phyloP scores from a whole-genome alignment of 164 flowering plant genomes.

The Magnolia changhungtana region DNA sequence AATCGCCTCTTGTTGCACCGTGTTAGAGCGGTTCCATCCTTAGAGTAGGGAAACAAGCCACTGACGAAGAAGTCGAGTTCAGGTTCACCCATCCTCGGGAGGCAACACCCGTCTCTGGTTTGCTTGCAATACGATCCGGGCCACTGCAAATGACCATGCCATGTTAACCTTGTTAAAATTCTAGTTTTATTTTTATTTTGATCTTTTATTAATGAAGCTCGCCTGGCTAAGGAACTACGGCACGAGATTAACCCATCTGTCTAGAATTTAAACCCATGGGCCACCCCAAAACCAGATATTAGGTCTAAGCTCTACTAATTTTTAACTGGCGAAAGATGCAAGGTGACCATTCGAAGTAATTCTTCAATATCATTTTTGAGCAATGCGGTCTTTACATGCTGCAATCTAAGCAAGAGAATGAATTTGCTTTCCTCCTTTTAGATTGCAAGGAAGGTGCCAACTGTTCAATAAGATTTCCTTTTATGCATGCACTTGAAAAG shows the following conservation, averaged over 20 bases:
- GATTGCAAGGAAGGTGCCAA: neutral
- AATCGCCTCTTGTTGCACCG: conserved; percentile 7
- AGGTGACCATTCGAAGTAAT: too few relatives aligned
- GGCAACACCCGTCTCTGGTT: conserved; percentile 11
- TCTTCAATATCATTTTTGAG: neutral
- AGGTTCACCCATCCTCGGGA: conserved; percentile 10
- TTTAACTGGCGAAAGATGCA: too few relatives aligned
- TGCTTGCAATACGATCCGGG: conserved; percentile 15
- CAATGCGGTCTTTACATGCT: neutral
- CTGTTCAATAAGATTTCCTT: too few relatives aligned
- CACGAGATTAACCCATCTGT: neutral
- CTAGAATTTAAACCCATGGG: neutral
- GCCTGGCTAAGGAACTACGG: too few relatives aligned
- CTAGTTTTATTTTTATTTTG: neutral
- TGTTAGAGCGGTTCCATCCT: neutral
- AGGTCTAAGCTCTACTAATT: too few relatives aligned
- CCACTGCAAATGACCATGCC: conserved; percentile 9
- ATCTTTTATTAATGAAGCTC: neutral
- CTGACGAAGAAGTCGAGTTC: conserved; percentile 9
- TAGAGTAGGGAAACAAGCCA: conserved; percentile 6
- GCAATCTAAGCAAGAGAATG: neutral
- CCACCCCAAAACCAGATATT: neutral
- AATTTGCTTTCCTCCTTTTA: neutral
- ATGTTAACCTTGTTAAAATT: neutral
- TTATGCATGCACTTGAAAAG: neutral